Base-by-base conservation (phyloP, 2,329 filamentous ascomycete genomes). In the Aspergillus sp. region DNA sequence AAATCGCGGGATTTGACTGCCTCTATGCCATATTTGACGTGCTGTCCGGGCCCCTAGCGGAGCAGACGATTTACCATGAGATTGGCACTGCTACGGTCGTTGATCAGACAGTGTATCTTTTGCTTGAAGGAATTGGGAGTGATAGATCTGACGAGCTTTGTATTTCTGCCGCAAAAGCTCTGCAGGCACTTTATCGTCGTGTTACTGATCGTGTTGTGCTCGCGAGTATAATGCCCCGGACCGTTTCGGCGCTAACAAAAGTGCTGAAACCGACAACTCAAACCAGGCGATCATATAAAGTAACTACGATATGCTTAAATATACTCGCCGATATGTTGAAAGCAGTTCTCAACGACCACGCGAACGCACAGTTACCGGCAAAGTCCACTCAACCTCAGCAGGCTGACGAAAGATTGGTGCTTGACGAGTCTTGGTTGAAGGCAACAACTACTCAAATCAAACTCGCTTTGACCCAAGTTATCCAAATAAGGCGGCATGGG, bases 181-280 rank as follows among this genome's bases (percentile, higher is more conserved):
- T 97, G 2, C 76, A 84, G 51, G 77, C 84, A 0, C 76, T 95
- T 7, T 84, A 87, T 62, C 68, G 73, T 6, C 84, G 86, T 21
- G 81, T 96, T 44, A 86, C 83, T 52, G 89, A 95, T 66, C 84
- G 83, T 47, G 83, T 89, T n/a, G 86, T 90, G 2, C 79, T 96
- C 56, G 90, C 91, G 9, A 93, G 85, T 60, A 95, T 99, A 68
- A 81, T 98, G 43, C 95, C 96, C 0, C 91, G 93, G 9, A 91
- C 91, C 0, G 85, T 96, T 0, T 98, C 95, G 3, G 86, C 87
- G 1, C 77, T 99, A 23, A 87, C 89, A 2, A 93, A 89, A 67
- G 78, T 91, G 0, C 76, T 96, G 51, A 88, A 89, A 4, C 86
- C 86, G 0, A 89, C 87, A 0, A 84, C 81, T n/a, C 79, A 83